These are phyloP conservation scores for Entomortierella parvispora DNA, from an alignment of 192 early-diverging fungal genomes.

Conservation along the genomic window DNA sequence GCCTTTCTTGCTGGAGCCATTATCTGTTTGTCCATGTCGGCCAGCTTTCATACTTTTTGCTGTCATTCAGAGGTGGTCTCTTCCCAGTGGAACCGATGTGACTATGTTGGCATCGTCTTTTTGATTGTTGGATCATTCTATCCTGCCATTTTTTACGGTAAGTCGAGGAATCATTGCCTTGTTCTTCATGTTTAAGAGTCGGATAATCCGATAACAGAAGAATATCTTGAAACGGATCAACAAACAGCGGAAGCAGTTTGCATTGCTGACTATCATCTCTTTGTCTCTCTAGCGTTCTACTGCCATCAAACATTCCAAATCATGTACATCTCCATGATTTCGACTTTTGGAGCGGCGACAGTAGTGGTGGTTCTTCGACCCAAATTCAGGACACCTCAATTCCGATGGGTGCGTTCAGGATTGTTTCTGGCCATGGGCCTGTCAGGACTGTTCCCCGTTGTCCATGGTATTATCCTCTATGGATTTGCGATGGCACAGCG, in stretches of 20 bases:
- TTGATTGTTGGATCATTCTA: slow-evolving; percentile 78
- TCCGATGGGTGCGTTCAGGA: slow-evolving; percentile 79
- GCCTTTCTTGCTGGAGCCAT: slow-evolving; percentile 78
- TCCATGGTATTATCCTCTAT: slow-evolving; percentile 74
- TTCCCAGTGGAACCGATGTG: slow-evolving; percentile 86
- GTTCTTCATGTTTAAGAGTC: too few relatives aligned
- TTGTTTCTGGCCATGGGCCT: slow-evolving; percentile 86
- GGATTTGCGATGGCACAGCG: slow-evolving; percentile 61
- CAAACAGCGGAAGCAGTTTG: too few relatives aligned
- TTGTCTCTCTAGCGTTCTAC: slow-evolving; percentile 51
- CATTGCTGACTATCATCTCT: too few relatives aligned
- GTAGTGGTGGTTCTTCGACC: slow-evolving; percentile 30
- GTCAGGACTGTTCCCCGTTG: slow-evolving; percentile 75
- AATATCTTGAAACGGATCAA: too few relatives aligned
- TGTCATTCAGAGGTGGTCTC: slow-evolving; percentile 85
- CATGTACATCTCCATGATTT: slow-evolving; percentile 70
- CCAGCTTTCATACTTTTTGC: slow-evolving; percentile 84
- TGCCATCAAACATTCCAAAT: slow-evolving; percentile 55
- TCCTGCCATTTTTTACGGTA: slow-evolving; percentile 63
- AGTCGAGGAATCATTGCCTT: background rate
- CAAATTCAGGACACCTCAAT: slow-evolving; percentile 77
- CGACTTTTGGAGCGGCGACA: slow-evolving; percentile 70
- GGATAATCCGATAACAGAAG: too few relatives aligned
- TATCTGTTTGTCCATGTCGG: slow-evolving; percentile 81
- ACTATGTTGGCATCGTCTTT: slow-evolving; percentile 93